Evolutionary conservation across 1,284 basidiomycete species (phyloP), one percentile per base, ranked within the genome.

Genomic region (Gomphus sp.): DNA sequence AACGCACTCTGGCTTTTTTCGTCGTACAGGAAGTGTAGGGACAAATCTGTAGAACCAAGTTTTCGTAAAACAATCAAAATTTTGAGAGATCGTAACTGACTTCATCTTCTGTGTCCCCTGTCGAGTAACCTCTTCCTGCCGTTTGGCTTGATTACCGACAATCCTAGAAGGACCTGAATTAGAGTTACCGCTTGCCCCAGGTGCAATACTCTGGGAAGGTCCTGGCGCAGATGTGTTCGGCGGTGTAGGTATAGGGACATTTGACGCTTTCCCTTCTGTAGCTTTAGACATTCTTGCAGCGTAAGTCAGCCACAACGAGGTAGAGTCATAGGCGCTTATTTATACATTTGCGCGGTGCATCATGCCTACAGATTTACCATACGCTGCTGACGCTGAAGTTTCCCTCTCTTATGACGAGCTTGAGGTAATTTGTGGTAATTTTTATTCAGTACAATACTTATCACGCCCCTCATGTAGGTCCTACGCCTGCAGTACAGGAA

Each of bases 381-480:
- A 98, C 73, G 94, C 95, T 61, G 94, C 93, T 22, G 94, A 98
- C 71, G 95, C 93, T 9, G 87, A 96, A 70, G 81, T 89, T 52
- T 93, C 93, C 6, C 77, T 98, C 31, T 82, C 87, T 3, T 93
- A 84, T 68, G 92, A 96, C 64, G 94, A 98, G 73, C 80, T 98
- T 34, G 87, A 93, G 74, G 93, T 95, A 60, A 55, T 31, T 11
- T 16, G 10, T 31, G 7, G n/a, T 34, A 49, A 9, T 34, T 8
- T 37, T 36, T n/a, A 52, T 62, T 31, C 34, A 7, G 28, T 25
- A 37, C 31, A 51, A 4, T 25, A 51, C 49, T 50, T 52, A 47
- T 49, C 28, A 28, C 33, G 31, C 33, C n/a, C 44, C 56, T 58
- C 22, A 55, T 58, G 33, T 45, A 94, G 91, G 91, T 95, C 9